Base-by-base conservation (phyloP, 2,329 filamentous ascomycete genomes). In the Aspergillus sp. region DNA sequence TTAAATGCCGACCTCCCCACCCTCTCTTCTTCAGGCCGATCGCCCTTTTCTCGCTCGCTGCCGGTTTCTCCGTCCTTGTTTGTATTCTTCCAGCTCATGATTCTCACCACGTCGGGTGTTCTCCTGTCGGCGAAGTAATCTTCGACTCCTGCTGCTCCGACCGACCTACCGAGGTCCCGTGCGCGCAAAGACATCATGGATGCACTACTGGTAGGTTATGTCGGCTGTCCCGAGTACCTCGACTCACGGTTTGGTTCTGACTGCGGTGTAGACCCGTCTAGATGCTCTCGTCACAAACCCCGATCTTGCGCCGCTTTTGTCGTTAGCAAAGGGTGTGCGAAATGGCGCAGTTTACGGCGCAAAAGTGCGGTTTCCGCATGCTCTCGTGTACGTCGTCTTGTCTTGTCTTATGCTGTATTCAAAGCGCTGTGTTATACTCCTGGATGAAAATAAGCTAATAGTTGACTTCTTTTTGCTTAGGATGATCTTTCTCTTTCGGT, bases 291-390 rank as follows among this genome's bases (percentile, higher is more conserved):
- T 93, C 66, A 85, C 95, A 63, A 87, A 98, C 74, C 92, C 93
- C 6, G 84, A 87, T 66, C 91, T 96, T 79, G 91, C 95, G 70
- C 91, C 95, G 70, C 75, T 92, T 57, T 85, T 99, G 63, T 87
- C 91, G 58, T 83, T 99, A 67, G 76, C 96, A 76, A 99, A 99
- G 84, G 92, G 88, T 70, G 90, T 95, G 67, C 92, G 95, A 78
- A 99, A 98, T 87, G 95, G 95, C 76, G 88, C 93, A 66, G 92
- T 99, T 64, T 99, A 99, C 79, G 95, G 95, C 62, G 87, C 91
- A 70, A 98, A 98, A 85, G 92, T 99, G 77, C 93, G 95, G 65
- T 98, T 99, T 80, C 95, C 95, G 65, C 95, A 99, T 80, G 95
- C 95, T 62, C 85, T 99, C 67, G 95, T 99, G 84, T 87, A 82